Evolutionary conservation across 1,284 basidiomycete species (phyloP).

Genomic region (Boletus mariae): DNA sequence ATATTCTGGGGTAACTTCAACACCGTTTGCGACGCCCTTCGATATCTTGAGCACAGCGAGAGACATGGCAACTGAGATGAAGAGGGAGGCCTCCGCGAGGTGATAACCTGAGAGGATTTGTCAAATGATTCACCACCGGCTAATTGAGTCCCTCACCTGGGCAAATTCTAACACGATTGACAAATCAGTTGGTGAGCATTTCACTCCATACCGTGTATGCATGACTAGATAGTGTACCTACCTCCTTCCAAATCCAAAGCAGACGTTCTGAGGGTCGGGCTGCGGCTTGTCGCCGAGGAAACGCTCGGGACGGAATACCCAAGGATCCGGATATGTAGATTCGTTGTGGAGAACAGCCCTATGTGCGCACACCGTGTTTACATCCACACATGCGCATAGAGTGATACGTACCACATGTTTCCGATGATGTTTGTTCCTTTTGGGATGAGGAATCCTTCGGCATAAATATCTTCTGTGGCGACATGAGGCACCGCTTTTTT

Average conservation of each 20-base stretch:
- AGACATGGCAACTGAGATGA: conserved; percentile 13
- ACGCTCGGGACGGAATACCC: no score
- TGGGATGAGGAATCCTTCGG: no score
- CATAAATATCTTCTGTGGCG: conserved; percentile 33
- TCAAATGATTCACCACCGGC: not conserved
- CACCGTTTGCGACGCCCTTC: conserved; percentile 19
- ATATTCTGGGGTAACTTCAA: not conserved
- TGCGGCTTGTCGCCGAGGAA: no score
- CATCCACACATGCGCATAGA: no score
- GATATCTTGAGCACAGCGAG: conserved; percentile 16
- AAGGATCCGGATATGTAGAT: no score
- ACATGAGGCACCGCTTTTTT: conserved; percentile 31
- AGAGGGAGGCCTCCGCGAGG: not conserved
- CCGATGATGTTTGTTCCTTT: no score
- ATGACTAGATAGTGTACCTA: conserved; percentile 30
- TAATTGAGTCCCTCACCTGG: conserved; percentile 11
- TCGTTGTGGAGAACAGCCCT: no score
- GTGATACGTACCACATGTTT: no score
- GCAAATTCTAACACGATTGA: conserved; percentile 13
- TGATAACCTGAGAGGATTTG: not conserved
- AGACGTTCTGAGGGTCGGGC: no score
- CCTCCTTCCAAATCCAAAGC: conserved; percentile 14
- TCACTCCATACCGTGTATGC: no score
- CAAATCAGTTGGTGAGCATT: conserved; percentile 22
- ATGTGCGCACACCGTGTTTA: no score